Base-by-base conservation (phyloP, 176 grass and related monocot genomes). In the Alopecurus myosuroides region DNA sequence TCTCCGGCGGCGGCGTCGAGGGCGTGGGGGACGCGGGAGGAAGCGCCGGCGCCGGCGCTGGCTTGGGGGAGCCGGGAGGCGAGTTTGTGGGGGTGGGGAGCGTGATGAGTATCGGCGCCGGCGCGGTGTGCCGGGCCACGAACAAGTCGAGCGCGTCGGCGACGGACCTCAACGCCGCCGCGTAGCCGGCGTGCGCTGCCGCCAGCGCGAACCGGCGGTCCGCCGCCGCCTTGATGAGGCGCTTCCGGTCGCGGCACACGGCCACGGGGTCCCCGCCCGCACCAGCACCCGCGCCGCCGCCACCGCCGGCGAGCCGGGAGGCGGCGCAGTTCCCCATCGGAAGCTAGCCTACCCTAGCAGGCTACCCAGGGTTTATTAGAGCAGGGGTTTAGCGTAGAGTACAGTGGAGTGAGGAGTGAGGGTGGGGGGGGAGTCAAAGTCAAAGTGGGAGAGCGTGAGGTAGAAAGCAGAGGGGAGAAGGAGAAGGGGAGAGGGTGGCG, bases 271-370 rank as follows among this genome's bases (percentile, higher is more conserved):
- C 97, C 33, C 86, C 93, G 17, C 76, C 81, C 12, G 87, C 85
- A 10, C 79, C 85, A 17, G 5, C 62, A 12, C 66, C 66, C 22
- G 81, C 74, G 8, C 86, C 74, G 52, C 86, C 88, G 55, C 81
- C 94, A 3, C 69, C 90, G 57, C 28, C 91, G 80, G 74, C 91
- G 35, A 94, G 81, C 88, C 91, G 91, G 78, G 91, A 90, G 89
- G 91, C 88, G 81, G 97, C 93, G 90, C 97, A 99, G 89, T 92
- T 94, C 30, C 97, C 93, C 97, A 99, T 99, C 65, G 28, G 12
- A 49, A 37, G 57, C 62, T 57, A 70, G 39, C 55, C 57, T 49
- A 36, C 58, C 86, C 36, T 65, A 45, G 13, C 42, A 44, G 26
- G 15, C 61, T 79, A 45, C 20, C 6, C 62, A 84, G 71, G 88